A percentile compares a stretch with the other conserved stretches of the same genome.
Conservation (phyloP, 305 asterid genomes). For the Andrographis paniculata region DNA sequence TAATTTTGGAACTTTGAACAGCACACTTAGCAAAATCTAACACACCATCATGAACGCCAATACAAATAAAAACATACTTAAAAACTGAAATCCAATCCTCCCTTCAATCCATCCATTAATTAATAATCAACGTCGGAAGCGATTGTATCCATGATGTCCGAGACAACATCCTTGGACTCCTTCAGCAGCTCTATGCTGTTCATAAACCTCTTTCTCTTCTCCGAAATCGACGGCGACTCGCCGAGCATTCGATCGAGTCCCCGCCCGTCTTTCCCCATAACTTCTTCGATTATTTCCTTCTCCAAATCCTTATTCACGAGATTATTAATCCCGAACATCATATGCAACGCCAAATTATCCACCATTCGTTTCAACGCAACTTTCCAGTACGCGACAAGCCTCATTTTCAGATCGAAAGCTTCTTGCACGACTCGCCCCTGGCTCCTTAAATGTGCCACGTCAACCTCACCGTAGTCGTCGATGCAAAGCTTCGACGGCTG, state of each 20-base stretch:
- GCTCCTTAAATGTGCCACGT: conserved; percentile 9
- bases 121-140: not conserved
- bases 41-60: too few species aligned
- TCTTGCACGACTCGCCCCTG: conserved; percentile 2
- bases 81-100: too few species aligned
- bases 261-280: conserved; percentile 22
- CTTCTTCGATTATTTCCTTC: conserved; percentile 17
- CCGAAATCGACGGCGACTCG: conserved; percentile 24
- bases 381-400: conserved; percentile 34
- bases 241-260: conserved; percentile 29
- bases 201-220: conserved; percentile 27
- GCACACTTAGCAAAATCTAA: too few species aligned
- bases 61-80: too few species aligned
- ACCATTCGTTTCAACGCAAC: conserved; percentile 30
- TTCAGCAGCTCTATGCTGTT: conserved; percentile 34
- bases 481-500: not conserved
- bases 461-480: conserved; percentile 4
- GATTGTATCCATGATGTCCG: conserved; percentile 26
- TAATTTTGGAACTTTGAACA: too few species aligned
- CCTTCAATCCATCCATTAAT: too few species aligned
- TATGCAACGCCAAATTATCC: conserved; percentile 34
- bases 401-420: conserved; percentile 30
- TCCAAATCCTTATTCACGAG: conserved; percentile 31
- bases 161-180: conserved; percentile 42
- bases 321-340: conserved; percentile 21